Percentiles rank a stretch among this genome's conserved stretches.
phyloP scores from a whole-genome alignment of 73 alveolate species.

The Stentor coeruleus region DNA sequence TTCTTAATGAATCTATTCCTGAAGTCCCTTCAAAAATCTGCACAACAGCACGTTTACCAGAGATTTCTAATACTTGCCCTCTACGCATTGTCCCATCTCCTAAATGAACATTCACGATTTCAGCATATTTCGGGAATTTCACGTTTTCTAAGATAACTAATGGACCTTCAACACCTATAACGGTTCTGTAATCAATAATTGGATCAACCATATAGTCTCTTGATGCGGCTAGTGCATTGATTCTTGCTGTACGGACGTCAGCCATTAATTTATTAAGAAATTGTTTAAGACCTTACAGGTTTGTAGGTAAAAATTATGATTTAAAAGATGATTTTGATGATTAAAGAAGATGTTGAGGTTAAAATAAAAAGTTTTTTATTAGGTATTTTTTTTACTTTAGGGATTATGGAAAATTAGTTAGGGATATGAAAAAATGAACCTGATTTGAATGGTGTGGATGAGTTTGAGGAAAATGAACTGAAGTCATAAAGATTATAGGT shows the following conservation, averaged over 20 bases:
- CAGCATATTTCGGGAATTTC: slow-evolving; percentile 95
- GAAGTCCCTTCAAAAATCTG: slow-evolving; percentile 99
- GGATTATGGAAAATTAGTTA: no score
- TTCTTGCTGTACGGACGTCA: background rate
- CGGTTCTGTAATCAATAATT: slow-evolving; percentile 97
- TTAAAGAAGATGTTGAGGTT: no score
- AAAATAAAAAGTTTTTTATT: no score
- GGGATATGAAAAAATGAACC: no score
- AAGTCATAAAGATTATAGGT: no score
- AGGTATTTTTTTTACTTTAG: no score
- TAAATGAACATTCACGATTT: slow-evolving; percentile 32
- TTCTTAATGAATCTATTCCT: slow-evolving; percentile 77
- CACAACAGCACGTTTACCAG: slow-evolving; percentile 73
- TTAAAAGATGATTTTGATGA: background rate
- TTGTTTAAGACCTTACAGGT: background rate
- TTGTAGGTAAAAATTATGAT: background rate
- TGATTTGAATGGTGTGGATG: no score
- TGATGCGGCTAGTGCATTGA: background rate
- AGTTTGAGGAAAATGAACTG: no score
- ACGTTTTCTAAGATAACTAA: slow-evolving; percentile 98
- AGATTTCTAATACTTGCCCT: slow-evolving; percentile 98
- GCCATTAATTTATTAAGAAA: background rate
- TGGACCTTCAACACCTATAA: slow-evolving; percentile 97
- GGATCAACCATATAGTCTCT: slow-evolving; percentile 36
- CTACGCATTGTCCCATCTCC: slow-evolving; percentile 98